phyloP scores from a whole-genome alignment of 768 basidiomycete species.

The Clavulina sp. region DNA sequence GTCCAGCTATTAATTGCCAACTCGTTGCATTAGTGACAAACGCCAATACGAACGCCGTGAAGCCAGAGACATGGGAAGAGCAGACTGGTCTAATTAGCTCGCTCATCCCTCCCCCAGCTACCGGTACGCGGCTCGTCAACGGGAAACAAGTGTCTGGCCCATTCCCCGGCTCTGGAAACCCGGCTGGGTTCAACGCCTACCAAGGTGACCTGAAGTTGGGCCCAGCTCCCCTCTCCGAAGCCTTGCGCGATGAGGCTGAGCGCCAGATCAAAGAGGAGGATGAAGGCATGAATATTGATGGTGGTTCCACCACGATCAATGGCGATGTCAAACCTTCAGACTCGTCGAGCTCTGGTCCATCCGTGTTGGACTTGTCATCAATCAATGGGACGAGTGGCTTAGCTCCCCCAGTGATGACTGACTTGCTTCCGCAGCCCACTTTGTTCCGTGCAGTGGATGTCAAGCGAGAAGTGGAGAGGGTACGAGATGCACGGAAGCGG shows the following conservation, averaged over 20 bases:
- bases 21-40: slow-evolving; percentile 40
- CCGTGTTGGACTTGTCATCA: too few species aligned
- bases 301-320: background rate
- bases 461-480: slow-evolving; percentile 73
- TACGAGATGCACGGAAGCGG: slow-evolving; percentile 79
- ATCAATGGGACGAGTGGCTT: background rate
- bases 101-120: slow-evolving; percentile 31
- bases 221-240: slow-evolving; percentile 57
- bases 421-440: slow-evolving; percentile 65
- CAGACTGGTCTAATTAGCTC: slow-evolving; percentile 69
- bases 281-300: slow-evolving; percentile 16
- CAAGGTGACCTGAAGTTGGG: slow-evolving; percentile 77
- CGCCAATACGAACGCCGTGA: slow-evolving; percentile 44
- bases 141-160: slow-evolving; percentile 25
- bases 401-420: slow-evolving; percentile 43
- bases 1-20: slow-evolving; percentile 4
- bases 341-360: slow-evolving; percentile 5
- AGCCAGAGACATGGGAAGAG: slow-evolving; percentile 62
- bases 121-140: slow-evolving; percentile 23
- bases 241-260: slow-evolving; percentile 64
- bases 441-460: slow-evolving; percentile 76
- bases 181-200: slow-evolving; percentile 56
- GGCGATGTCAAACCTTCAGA: slow-evolving; percentile 16
- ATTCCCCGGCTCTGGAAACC: too few species aligned
- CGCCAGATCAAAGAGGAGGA: slow-evolving; percentile 59